Percentiles rank a stretch among this genome's conserved stretches.
These are phyloP conservation scores for Talaromyces sp. DNA, from an alignment of 2,329 filamentous ascomycete genomes.

Conservation along the genomic window DNA sequence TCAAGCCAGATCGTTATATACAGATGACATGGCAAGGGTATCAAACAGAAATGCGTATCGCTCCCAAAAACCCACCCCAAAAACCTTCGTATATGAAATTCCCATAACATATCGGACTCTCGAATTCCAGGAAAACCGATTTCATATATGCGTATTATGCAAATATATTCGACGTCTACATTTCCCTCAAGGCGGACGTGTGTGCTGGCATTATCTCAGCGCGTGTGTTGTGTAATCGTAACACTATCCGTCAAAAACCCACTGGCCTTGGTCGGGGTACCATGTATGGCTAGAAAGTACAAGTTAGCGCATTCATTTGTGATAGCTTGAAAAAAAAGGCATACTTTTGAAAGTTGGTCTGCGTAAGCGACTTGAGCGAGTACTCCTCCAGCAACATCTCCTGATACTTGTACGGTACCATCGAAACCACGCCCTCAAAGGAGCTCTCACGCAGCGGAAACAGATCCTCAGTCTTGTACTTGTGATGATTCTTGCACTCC, in stretches of 20 bases:
- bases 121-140: too few relatives aligned
- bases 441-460: slow-evolving; percentile 69
- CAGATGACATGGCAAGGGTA: not conserved
- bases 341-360: slow-evolving; percentile 32
- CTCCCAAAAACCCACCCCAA: too few relatives aligned
- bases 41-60: not conserved
- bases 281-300: slow-evolving; percentile 32
- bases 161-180: too few relatives aligned
- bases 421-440: slow-evolving; percentile 68
- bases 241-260: not conserved
- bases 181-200: too few relatives aligned
- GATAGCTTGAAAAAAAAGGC: slow-evolving; percentile 9
- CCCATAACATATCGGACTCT: too few relatives aligned
- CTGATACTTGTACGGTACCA: slow-evolving; percentile 53
- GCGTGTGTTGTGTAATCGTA: too few relatives aligned
- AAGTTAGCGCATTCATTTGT: too few relatives aligned
- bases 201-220: too few relatives aligned
- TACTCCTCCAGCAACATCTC: slow-evolving; percentile 37
- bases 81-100: too few relatives aligned
- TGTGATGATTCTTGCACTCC: slow-evolving; percentile 76
- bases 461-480: slow-evolving; percentile 64
- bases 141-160: too few relatives aligned
- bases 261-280: slow-evolving; percentile 18
- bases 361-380: slow-evolving; percentile 26
- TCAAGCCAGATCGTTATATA: not conserved